Conservation (phyloP, 441 rosid genomes). For the Croton laevigatus region DNA sequence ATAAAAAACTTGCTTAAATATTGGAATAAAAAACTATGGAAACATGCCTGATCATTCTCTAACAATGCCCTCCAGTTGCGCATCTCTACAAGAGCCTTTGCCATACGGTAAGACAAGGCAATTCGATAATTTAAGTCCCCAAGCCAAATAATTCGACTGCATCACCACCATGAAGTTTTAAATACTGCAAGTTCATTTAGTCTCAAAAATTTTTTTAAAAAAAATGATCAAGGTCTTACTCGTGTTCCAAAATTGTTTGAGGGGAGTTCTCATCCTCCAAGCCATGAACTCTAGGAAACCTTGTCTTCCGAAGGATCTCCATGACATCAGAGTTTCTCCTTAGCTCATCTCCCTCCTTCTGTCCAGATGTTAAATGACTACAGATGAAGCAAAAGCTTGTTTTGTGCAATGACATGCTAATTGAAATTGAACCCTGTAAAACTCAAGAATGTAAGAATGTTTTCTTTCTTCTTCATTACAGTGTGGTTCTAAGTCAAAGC, state of each 20-base stretch:
- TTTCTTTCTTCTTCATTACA: constrained; percentile 13
- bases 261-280: constrained; percentile 71
- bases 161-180: constrained; percentile 22
- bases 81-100: constrained; percentile 99
- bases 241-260: constrained; percentile 83
- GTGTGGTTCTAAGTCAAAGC: constrained; percentile 16
- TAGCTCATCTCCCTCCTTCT: constrained; percentile 97
- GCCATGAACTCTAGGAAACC: constrained; percentile 81
- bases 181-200: neutral
- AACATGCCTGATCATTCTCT: constrained; percentile 90
- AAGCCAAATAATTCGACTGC: constrained; percentile 92
- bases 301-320: constrained; percentile 96
- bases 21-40: neutral
- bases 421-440: constrained; percentile 95
- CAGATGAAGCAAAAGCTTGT: constrained; percentile 99
- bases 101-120: constrained; percentile 76
- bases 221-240: constrained; percentile 44
- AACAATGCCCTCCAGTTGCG: constrained; percentile 85
- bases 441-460: constrained; percentile 28
- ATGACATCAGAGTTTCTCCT: constrained; percentile 93
- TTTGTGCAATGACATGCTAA: constrained; percentile 95
- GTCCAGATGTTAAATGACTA: constrained; percentile 96
- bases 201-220: neutral
- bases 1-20: neutral
- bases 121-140: constrained; percentile 98